Conservation (phyloP, 805 yeast genomes). For the Kluyveromyces wickerhamii region DNA sequence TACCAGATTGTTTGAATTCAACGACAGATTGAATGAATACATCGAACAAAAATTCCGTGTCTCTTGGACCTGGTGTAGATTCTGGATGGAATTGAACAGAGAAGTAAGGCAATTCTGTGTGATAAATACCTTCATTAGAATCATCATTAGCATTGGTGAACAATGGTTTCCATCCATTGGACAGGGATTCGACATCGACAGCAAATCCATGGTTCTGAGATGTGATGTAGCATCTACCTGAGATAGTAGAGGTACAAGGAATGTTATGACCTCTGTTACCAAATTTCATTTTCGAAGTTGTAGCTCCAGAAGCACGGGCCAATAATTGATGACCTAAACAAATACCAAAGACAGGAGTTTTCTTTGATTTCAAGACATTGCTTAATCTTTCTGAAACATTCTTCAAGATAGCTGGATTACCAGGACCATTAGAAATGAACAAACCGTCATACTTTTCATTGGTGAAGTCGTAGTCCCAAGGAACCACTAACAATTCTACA, state of each 20-base stretch:
- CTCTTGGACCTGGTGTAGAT: constrained; percentile 98
- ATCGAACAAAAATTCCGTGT: constrained; percentile 94
- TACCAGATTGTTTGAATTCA: constrained; percentile 46
- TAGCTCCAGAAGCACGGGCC: constrained; percentile 93
- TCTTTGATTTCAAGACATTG: constrained; percentile 50
- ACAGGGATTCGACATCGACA: constrained; percentile 72
- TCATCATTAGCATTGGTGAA: constrained; percentile 95
- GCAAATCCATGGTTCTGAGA: constrained; percentile 99
- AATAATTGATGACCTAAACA: constrained; percentile 97
- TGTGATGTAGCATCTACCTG: constrained; percentile 96
- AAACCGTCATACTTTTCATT: constrained; percentile 86
- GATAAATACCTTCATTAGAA: constrained; percentile 97
- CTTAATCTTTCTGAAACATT: constrained; percentile 55
- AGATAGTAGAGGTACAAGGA: constrained; percentile 82
- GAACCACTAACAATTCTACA: constrained; percentile 90
- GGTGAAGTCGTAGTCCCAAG: constrained; percentile 86
- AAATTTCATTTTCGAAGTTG: constrained; percentile 83
- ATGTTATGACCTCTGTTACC: constrained; percentile 99
- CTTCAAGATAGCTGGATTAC: constrained; percentile 89
- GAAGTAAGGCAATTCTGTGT: constrained; percentile 78
- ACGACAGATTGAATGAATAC: constrained; percentile 78
- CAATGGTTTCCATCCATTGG: constrained; percentile 82
- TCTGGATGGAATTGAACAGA: constrained; percentile 99
- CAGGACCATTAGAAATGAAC: constrained; percentile 97
- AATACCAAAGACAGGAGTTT: constrained; percentile 92